Base-by-base conservation (phyloP, 2,329 filamentous ascomycete species). In the Aspergillus sclerotialis region DNA sequence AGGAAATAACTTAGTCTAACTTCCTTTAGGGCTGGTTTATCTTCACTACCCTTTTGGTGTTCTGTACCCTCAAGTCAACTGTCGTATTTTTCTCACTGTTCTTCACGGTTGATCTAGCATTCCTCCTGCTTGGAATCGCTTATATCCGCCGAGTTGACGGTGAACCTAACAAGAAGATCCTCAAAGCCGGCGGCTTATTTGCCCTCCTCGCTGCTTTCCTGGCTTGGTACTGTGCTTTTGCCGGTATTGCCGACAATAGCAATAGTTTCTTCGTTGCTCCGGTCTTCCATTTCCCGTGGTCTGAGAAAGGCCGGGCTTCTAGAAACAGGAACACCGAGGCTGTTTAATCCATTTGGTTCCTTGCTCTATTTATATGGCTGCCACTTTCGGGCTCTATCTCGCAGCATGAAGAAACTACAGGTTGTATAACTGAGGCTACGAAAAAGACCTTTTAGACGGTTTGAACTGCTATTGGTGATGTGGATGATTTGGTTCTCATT, bases 201-300 rank as follows among this genome's bases (percentile, higher is more conserved):
- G 71, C 69, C 37, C 59, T 74, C 17, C 52, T 75, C 29, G 70
- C 70, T 11, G 70, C 70, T 0, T 73, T 75, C 49, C 45, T 65
- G 9, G 71, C 70, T 11, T 74, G 70, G 71, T 74, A 73, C 53
- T 72, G 73, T 39, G 69, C 68, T 3, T 56, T 73, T 7, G 71
- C 71, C 28, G 71, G 70, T 67, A 67, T 74, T 41, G 69, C 69
- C n/a, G 70, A 75, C 50, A 63, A 61, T 39, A 65, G 60, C 40
- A 74, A 75, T 17, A 45, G 45, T 28, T 50, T 52, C 38, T 45
- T 49, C 23, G 26, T 43, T 17, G 32, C 48, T 23, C 46, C 48
- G 21, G 46, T 54, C n/a, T 28, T 41, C 29, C 45, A 50, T 28
- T 50, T 54, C 34, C 43, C 48, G 1, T 52, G 50, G 49, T 47